Conservation (phyloP, 2,329 filamentous ascomycete species). For the Neocatenulostroma microsporum region DNA sequence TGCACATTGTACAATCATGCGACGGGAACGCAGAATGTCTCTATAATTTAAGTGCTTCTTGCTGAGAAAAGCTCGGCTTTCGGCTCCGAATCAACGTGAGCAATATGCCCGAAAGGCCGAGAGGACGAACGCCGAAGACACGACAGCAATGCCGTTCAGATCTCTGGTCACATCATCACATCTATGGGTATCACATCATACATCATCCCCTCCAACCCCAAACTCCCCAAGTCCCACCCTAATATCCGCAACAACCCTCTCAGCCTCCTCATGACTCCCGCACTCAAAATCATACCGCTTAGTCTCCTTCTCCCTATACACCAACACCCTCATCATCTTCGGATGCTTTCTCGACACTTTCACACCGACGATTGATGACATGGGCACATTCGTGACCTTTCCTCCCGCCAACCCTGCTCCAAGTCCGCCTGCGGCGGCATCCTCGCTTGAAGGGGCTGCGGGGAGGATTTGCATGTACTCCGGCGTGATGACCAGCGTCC, state of each 20-base stretch:
- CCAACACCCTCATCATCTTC: constrained; percentile 69
- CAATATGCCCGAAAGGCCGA: too few relatives aligned
- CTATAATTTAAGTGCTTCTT: too few relatives aligned
- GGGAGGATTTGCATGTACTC: constrained; percentile 85
- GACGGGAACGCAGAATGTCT: too few relatives aligned
- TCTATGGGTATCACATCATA: background rate
- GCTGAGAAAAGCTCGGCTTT: too few relatives aligned
- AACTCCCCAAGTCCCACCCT: constrained; percentile 51
- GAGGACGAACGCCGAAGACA: too few relatives aligned
- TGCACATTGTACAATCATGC: too few relatives aligned
- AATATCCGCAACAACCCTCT: constrained; percentile 71
- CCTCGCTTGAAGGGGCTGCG: constrained; percentile 27
- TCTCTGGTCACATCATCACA: background rate
- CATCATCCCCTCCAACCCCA: constrained; percentile 13
- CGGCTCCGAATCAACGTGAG: too few relatives aligned
- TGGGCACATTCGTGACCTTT: constrained; percentile 71
- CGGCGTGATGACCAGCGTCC: constrained; percentile 70
- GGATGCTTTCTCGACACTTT: constrained; percentile 75
- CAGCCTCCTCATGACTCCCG: constrained; percentile 61
- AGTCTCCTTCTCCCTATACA: constrained; percentile 67
- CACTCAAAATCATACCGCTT: constrained; percentile 83
- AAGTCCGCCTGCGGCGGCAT: constrained; percentile 24
- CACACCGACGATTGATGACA: constrained; percentile 72
- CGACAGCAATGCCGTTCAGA: too few relatives aligned
- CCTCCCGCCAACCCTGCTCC: too few relatives aligned